Conservation (phyloP, 768 basidiomycete species). For the Suillus ampliporus region DNA sequence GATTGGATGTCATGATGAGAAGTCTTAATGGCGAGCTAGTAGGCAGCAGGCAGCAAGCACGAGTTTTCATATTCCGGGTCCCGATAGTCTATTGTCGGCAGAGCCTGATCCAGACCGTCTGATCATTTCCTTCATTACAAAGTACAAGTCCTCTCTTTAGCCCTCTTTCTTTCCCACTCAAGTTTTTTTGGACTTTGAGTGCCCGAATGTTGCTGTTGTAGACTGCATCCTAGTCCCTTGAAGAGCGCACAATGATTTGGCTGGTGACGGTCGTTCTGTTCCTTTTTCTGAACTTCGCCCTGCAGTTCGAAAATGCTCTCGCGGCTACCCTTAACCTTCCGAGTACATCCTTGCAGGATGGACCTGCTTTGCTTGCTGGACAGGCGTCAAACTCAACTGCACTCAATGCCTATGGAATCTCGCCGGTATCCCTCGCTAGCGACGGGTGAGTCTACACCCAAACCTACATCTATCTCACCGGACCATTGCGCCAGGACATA, state of each 20-base stretch:
- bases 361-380: conserved; percentile 6
- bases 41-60: no score
- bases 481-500: conserved; percentile 58
- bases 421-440: conserved; percentile 48
- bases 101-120: neutral
- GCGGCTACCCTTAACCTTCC: conserved; percentile 17
- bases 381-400: conserved; percentile 19
- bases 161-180: neutral
- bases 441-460: conserved; percentile 45
- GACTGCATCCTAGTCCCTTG: conserved; percentile 10
- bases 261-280: conserved; percentile 1
- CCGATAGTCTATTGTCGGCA: neutral
- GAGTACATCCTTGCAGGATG: conserved; percentile 16
- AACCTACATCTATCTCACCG: conserved; percentile 10
- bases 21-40: no score
- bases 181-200: neutral
- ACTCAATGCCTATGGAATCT: conserved; percentile 46
- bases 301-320: conserved; percentile 17
- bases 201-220: conserved; percentile 28
- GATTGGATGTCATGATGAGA: no score
- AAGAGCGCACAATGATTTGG: conserved; percentile 27
- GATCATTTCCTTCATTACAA: neutral
- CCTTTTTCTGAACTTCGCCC: conserved; percentile 17
- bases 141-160: neutral
- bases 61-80: no score